Base-by-base conservation (phyloP, 164 flowering plant species). In the Stephania japonica region DNA sequence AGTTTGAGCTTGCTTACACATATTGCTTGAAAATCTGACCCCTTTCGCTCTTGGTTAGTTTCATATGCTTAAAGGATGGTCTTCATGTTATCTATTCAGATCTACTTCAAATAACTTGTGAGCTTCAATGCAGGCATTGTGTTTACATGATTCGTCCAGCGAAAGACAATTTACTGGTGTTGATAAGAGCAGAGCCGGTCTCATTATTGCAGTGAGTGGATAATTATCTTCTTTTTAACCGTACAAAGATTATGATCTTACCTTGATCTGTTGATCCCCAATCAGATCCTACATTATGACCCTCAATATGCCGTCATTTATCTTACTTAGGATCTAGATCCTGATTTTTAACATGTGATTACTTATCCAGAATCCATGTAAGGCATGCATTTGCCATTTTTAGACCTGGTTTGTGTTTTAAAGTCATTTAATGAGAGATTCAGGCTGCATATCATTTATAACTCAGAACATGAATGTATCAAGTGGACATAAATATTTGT, bases 131-230 rank as follows among this genome's bases (percentile, higher is more conserved):
- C 75, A 94, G 99, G 99, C 99, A 68, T 81, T 93, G 26, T 93
- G 99, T 80, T 78, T 82, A 21, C 82, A 88, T 68, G 86, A 86
- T 14, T 75, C 87, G 56, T 70, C 87, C 53, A 74, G 71, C 67
- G 27, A 77, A 63, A 87, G 87, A 75, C 94, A 90, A 26, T 63
- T 63, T 72, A 72, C 64, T 82, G 99, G 99, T 69, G 81, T 96
- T 69, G 85, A 80, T 78, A 70, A 70, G 47, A 79, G 85, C 85
- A 87, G 94, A 83, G 97, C 91, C 67, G 91, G 87, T 68, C 87
- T 96, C 94, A 90, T 96, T 63, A 91, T 93, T 72, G 78, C 98
- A 50, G 99, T 91, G 78, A 84, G 95, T 79, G 21, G 42, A 13
- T 69, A 41, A 21, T 69, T 42, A 42, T 61, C 9, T 25, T 41